phyloP scores from a whole-genome alignment of 768 basidiomycete species.

The Gymnopilus junonius region DNA sequence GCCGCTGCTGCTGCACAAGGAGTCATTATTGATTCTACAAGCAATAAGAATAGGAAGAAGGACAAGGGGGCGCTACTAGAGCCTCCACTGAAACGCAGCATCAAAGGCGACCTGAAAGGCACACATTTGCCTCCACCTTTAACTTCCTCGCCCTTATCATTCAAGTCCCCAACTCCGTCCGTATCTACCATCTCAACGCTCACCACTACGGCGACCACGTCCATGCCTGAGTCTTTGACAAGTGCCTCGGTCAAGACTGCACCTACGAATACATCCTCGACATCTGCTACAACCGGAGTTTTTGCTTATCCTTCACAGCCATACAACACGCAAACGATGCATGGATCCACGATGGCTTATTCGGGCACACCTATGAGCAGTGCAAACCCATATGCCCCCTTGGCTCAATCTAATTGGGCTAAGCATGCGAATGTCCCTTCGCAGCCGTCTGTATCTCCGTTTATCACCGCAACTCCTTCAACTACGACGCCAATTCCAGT shows the following conservation, averaged over 20 bases:
- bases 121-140: conserved; percentile 69
- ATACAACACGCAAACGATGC: conserved; percentile 25
- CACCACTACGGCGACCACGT: conserved; percentile 7
- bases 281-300: conserved; percentile 41
- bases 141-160: conserved; percentile 63
- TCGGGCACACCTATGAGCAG: conserved; percentile 28
- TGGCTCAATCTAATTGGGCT: conserved; percentile 39
- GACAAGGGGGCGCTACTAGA: conserved; percentile 60
- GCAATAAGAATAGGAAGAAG: conserved; percentile 56
- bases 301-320: conserved; percentile 45
- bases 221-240: neutral
- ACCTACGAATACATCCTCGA: conserved; percentile 4
- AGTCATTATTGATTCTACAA: conserved; percentile 33
- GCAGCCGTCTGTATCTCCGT: conserved; percentile 20
- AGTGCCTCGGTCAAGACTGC: neutral
- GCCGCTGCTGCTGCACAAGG: conserved; percentile 37
- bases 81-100: conserved; percentile 70
- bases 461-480: conserved; percentile 31
- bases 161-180: conserved; percentile 39
- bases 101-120: conserved; percentile 65
- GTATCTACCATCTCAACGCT: conserved; percentile 23
- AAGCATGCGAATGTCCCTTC: conserved; percentile 29
- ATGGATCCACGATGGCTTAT: conserved; percentile 30
- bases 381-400: conserved; percentile 44
- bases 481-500: conserved; percentile 28